Evolutionary conservation across 768 basidiomycete genomes (phyloP).

Genomic region (Mycena albidolilacea): DNA sequence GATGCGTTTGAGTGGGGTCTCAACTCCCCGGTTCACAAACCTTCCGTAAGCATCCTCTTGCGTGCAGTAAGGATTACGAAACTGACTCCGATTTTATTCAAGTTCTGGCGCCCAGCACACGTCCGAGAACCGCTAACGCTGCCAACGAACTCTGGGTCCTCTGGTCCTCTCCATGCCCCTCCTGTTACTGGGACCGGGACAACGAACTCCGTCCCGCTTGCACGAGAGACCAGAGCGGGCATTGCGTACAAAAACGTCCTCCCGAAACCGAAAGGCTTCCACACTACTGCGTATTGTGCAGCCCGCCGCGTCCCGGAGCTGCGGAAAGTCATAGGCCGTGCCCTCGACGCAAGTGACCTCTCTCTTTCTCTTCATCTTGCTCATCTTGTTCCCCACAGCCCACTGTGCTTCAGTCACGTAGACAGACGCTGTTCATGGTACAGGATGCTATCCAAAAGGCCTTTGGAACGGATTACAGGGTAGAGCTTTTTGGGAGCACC

Average conservation of each 20-base stretch:
- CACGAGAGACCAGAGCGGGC: constrained; percentile 25
- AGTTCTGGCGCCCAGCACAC: constrained; percentile 33
- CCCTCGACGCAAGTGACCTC: background rate
- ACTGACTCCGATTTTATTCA: background rate
- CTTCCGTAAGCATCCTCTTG: constrained; percentile 7
- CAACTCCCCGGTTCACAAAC: constrained; percentile 8
- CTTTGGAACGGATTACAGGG: constrained; percentile 35
- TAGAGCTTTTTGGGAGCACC: constrained; percentile 42
- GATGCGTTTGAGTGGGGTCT: constrained; percentile 26
- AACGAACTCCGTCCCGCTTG: constrained; percentile 1
- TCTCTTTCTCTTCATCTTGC: background rate
- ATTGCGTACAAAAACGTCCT: constrained; percentile 20
- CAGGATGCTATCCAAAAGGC: constrained; percentile 21
- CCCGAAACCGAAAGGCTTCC: constrained; percentile 6
- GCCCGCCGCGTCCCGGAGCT: background rate
- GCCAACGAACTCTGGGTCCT: constrained; percentile 3
- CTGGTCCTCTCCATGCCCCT: background rate
- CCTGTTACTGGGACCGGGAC: background rate
- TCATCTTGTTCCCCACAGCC: background rate
- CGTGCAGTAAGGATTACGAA: background rate
- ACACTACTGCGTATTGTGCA: constrained; percentile 12
- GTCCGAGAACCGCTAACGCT: constrained; percentile 7
- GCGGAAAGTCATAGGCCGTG: too few relatives aligned
- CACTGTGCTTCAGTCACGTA: constrained; percentile 7
- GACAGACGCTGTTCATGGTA: constrained; percentile 16